Percentiles rank a stretch among this genome's conserved stretches.
Evolutionary conservation across 768 basidiomycete genomes (phyloP).

Genomic region (Pholiota conissans): DNA sequence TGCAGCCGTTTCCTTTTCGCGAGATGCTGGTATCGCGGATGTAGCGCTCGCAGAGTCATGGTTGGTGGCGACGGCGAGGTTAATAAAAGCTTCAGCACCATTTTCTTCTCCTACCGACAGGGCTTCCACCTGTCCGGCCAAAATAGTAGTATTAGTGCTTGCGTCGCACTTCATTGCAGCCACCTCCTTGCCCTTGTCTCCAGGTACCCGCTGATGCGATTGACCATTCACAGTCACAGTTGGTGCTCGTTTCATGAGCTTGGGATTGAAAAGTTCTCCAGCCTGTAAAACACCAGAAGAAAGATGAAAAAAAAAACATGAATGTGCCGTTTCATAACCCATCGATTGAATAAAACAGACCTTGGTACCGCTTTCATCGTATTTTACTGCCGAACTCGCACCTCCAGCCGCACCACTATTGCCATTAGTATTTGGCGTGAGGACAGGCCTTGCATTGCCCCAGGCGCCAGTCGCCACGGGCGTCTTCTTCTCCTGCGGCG

Average conservation of each 20-base stretch:
- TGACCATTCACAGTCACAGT: conserved; percentile 17
- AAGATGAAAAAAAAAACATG: background rate
- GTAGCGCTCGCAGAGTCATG: background rate
- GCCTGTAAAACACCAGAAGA: conserved; percentile 11
- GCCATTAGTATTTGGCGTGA: conserved; percentile 32
- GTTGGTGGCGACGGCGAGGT: background rate
- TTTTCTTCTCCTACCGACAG: conserved; percentile 20
- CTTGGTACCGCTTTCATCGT: conserved; percentile 17
- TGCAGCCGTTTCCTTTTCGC: conserved; percentile 1
- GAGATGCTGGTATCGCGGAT: background rate
- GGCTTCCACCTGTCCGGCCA: conserved; percentile 22
- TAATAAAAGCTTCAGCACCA: conserved; percentile 2
- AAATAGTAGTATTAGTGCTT: conserved; percentile 6
- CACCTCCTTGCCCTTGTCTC: conserved; percentile 17
- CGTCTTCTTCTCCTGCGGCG: conserved; percentile 48
- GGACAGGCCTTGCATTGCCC: conserved; percentile 60
- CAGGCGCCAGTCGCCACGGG: conserved; percentile 67
- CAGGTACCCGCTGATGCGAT: conserved; percentile 14
- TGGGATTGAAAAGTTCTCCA: conserved; percentile 22
- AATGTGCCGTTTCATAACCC: background rate
- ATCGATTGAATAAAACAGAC: conserved; percentile 11
- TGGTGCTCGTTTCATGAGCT: conserved; percentile 20
- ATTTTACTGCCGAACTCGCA: conserved; percentile 13
- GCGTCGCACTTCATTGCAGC: conserved; percentile 6
- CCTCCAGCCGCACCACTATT: conserved; percentile 6